phyloP scores from a whole-genome alignment of 495 filamentous ascomycete species.

The Penicillium roqueforti region DNA sequence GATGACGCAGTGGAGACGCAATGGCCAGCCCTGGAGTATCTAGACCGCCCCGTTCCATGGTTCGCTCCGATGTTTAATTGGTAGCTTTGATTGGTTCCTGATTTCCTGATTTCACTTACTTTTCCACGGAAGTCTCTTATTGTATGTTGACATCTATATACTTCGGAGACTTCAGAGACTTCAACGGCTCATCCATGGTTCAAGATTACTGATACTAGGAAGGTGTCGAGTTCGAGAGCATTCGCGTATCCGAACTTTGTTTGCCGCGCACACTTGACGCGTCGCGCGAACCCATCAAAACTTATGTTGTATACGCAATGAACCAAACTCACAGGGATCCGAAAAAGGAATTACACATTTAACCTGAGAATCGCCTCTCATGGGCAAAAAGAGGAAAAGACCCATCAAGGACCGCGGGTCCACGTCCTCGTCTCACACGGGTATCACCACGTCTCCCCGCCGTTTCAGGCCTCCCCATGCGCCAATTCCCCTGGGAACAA shows the following conservation, averaged over 20 bases:
- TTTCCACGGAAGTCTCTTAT: not conserved
- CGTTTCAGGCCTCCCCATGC: constrained; percentile 17
- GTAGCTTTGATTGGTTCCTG: not conserved
- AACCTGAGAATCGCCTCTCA: constrained; percentile 13
- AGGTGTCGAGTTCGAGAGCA: too few relatives aligned
- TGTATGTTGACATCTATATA: not conserved
- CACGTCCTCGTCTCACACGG: constrained; percentile 18
- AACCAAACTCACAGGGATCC: not conserved
- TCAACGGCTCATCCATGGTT: not conserved
- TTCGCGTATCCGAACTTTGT: too few relatives aligned
- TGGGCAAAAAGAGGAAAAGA: constrained; percentile 46
- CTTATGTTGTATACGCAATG: not conserved
- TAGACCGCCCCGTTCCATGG: constrained; percentile 35
- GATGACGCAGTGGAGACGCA: constrained; percentile 31
- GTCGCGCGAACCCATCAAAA: not conserved
- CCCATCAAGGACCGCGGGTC: constrained; percentile 29
- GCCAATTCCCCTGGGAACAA: constrained; percentile 8
- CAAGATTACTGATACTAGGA: too few relatives aligned
- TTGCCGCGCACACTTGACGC: not conserved
- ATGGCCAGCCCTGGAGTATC: constrained; percentile 27
- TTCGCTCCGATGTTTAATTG: constrained; percentile 14
- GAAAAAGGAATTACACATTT: not conserved
- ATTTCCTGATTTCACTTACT: not conserved
- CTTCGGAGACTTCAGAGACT: not conserved
- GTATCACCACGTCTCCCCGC: constrained; percentile 15